Conservation (phyloP, 768 basidiomycete genomes). For the Lactarius psammicola region DNA sequence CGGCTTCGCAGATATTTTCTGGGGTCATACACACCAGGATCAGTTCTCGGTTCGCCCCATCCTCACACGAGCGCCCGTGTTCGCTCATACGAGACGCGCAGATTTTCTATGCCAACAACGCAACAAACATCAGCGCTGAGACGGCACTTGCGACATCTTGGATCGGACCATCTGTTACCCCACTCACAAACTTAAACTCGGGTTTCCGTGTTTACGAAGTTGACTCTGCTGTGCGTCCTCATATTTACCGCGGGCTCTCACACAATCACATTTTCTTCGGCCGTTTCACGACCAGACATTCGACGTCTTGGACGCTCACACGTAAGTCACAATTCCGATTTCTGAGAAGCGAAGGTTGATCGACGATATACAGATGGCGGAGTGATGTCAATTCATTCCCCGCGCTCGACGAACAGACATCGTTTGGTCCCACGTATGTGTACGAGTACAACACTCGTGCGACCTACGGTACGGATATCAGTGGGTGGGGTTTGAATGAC, state of each 20-base stretch:
- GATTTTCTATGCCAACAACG: conserved; percentile 76
- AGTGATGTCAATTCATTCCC: conserved; percentile 59
- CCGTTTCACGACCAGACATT: conserved; percentile 51
- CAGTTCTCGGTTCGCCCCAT: conserved; percentile 51
- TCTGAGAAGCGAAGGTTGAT: background rate
- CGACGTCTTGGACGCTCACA: conserved; percentile 74
- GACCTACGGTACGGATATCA: conserved; percentile 57
- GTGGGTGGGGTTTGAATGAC: conserved; percentile 58
- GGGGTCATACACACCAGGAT: conserved; percentile 75
- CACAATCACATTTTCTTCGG: conserved; percentile 1
- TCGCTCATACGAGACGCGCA: conserved; percentile 30
- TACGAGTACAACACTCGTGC: conserved; percentile 70
- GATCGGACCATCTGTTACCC: conserved; percentile 70
- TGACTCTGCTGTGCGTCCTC: conserved; percentile 55
- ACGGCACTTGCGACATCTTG: conserved; percentile 55
- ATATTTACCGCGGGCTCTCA: background rate
- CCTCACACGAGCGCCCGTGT: background rate
- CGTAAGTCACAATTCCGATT: conserved; percentile 44
- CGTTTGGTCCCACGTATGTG: conserved; percentile 58
- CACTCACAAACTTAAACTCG: conserved; percentile 69
- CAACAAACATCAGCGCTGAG: conserved; percentile 52
- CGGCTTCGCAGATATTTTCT: conserved; percentile 59
- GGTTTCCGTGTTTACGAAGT: conserved; percentile 75
- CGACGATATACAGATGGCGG: conserved; percentile 49
- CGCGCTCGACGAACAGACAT: conserved; percentile 53